These are phyloP conservation scores for Gillenia trifoliata DNA, from an alignment of 306 rosid species.

Conservation along the genomic window DNA sequence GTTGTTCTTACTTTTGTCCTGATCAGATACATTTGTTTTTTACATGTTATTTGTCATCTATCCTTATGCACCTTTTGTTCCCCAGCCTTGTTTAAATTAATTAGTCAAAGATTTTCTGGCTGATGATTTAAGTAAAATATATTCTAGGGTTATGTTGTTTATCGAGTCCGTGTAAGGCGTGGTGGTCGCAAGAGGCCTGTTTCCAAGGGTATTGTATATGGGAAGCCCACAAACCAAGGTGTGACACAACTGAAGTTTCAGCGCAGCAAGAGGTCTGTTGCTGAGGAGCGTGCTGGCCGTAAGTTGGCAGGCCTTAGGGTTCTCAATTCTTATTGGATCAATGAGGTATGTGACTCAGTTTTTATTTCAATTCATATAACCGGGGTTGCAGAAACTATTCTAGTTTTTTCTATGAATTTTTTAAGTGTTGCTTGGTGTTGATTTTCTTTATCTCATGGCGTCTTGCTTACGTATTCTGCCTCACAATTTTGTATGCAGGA, in stretches of 20 bases:
- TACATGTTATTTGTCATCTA: neutral
- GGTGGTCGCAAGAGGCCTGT: constrained; percentile 97
- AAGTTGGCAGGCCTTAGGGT: constrained; percentile 92
- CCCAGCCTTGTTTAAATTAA: no score
- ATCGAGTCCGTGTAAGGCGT: constrained; percentile 82
- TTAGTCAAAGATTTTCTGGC: neutral
- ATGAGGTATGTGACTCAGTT: constrained; percentile 48
- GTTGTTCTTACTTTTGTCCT: constrained; percentile 15
- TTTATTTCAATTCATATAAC: neutral
- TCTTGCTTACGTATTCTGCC: neutral
- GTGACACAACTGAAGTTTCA: constrained; percentile 88
- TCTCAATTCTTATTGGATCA: constrained; percentile 89
- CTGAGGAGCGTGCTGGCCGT: constrained; percentile 90
- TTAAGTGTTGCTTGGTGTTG: neutral
- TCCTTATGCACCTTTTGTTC: neutral
- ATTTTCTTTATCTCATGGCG: neutral
- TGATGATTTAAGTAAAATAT: neutral
- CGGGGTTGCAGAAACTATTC: neutral
- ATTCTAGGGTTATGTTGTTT: constrained; percentile 71
- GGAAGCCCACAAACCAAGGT: constrained; percentile 93
- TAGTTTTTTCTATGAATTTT: no score
- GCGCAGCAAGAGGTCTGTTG: constrained; percentile 85
- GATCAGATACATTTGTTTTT: neutral
- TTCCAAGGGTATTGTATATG: constrained; percentile 93
- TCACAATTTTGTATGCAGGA: neutral